Conservation (phyloP, 2,329 filamentous ascomycete species). For the Diaporthe amygdali region DNA sequence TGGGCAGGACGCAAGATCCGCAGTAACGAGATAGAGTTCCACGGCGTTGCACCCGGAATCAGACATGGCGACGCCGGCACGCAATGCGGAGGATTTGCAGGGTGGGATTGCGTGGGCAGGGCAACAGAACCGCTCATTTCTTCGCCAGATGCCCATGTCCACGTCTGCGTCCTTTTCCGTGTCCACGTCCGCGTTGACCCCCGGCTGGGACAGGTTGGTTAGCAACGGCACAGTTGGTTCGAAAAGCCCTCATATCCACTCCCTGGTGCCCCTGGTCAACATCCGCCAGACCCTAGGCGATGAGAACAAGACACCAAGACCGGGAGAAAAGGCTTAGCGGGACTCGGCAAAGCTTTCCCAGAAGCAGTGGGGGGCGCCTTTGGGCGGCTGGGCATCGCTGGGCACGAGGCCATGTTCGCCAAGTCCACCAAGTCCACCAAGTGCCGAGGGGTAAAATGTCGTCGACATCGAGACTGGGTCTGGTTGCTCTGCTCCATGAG, state of each 20-base stretch:
- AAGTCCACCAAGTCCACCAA: neutral
- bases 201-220: neutral
- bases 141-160: neutral
- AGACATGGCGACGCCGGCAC: neutral
- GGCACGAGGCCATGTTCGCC: constrained; percentile 1
- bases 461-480: neutral
- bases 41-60: constrained; percentile 6
- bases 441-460: neutral
- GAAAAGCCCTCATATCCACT: neutral
- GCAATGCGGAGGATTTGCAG: neutral
- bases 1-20: neutral
- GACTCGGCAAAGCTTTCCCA: constrained; percentile 9
- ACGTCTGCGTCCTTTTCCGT: neutral
- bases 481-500: neutral
- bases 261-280: neutral
- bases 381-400: neutral
- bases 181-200: neutral
- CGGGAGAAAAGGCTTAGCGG: constrained; percentile 3
- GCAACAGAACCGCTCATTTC: too few relatives aligned
- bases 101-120: neutral
- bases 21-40: constrained; percentile 5
- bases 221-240: neutral
- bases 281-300: neutral
- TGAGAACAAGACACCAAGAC: neutral
- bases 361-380: neutral